Evolutionary conservation across 768 basidiomycete genomes (phyloP).

Genomic region (Pholiota microspora): DNA sequence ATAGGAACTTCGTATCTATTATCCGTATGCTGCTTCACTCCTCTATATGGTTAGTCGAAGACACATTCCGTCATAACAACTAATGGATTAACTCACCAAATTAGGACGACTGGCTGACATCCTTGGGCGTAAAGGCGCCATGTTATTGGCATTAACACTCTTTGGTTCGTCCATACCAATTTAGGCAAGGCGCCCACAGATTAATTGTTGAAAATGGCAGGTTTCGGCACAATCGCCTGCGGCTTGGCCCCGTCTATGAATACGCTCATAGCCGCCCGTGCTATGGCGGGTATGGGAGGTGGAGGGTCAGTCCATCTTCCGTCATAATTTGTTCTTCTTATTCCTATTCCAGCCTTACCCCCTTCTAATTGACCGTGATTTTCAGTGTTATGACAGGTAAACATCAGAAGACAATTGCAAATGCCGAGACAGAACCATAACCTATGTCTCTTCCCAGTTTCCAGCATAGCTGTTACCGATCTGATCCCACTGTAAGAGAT

Average conservation of each 20-base stretch:
- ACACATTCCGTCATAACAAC: constrained; percentile 26
- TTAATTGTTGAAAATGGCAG: constrained; percentile 33
- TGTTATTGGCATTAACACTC: constrained; percentile 78
- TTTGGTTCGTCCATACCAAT: constrained; percentile 56
- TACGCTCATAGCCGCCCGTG: constrained; percentile 73
- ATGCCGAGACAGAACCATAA: constrained; percentile 21
- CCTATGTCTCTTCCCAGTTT: constrained; percentile 45
- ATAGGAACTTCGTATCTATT: constrained; percentile 87
- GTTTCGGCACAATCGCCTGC: constrained; percentile 81
- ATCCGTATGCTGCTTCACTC: constrained; percentile 89
- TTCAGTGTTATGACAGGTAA: constrained; percentile 81
- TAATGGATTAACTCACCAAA: constrained; percentile 16
- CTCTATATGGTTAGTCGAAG: constrained; percentile 66
- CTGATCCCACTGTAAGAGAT: constrained; percentile 76
- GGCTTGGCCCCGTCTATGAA: constrained; percentile 88
- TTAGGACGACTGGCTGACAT: constrained; percentile 83
- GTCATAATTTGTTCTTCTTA: constrained; percentile 11
- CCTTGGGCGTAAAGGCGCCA: constrained; percentile 81
- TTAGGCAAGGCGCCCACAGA: constrained; percentile 5
- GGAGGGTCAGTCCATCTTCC: constrained; percentile 65
- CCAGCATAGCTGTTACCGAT: constrained; percentile 84
- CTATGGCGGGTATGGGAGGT: constrained; percentile 89
- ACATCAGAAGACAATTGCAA: constrained; percentile 15
- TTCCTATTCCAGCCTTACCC: constrained; percentile 21
- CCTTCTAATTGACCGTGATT: constrained; percentile 20